Conservation (phyloP, 2,329 filamentous ascomycete genomes). For the Fusarium proliferatum region DNA sequence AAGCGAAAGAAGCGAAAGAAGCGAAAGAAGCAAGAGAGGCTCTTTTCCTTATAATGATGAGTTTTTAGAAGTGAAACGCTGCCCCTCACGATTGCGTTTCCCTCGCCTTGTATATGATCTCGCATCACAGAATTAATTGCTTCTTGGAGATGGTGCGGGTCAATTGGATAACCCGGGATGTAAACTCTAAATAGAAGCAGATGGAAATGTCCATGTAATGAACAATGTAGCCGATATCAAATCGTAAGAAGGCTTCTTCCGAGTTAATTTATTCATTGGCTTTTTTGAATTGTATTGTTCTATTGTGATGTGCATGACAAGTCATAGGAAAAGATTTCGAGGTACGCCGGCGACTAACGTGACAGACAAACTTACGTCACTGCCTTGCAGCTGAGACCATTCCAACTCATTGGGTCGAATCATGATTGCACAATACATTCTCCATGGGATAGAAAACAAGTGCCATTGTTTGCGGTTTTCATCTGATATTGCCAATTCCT, state of each 20-base stretch:
- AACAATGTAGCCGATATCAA: background rate
- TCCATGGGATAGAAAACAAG: background rate
- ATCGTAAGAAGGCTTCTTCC: background rate
- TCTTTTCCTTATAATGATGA: background rate
- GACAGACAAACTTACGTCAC: background rate
- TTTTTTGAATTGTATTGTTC: background rate
- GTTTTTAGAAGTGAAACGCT: background rate
- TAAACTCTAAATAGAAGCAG: background rate
- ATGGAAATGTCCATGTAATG: background rate
- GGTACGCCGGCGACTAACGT: background rate
- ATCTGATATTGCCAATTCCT: background rate
- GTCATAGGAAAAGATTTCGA: background rate
- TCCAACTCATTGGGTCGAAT: background rate
- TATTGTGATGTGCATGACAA: background rate
- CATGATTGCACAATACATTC: background rate
- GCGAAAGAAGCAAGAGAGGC: background rate
- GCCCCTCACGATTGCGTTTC: background rate
- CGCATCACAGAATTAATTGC: conserved; percentile 33
- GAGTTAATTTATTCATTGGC: background rate
- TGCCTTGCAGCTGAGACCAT: background rate
- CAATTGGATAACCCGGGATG: conserved; percentile 10
- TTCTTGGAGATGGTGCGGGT: conserved; percentile 23
- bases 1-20: background rate
- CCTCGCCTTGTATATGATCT: background rate
- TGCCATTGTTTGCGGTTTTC: background rate